Conservation (phyloP, 441 rosid species). For the Hypseocharis bilobata region DNA sequence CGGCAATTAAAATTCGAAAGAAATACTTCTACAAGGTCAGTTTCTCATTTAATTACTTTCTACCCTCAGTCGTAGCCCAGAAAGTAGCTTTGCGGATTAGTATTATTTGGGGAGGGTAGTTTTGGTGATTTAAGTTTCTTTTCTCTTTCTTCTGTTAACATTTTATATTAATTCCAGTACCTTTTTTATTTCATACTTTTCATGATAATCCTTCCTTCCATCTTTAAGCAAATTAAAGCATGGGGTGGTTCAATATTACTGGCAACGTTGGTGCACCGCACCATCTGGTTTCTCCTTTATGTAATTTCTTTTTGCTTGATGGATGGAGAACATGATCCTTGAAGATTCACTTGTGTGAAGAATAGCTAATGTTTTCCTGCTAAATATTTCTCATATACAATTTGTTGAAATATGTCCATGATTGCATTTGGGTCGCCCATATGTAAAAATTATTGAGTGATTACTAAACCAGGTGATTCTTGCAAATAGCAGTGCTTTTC, state of each 20-base stretch:
- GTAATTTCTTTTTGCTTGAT: slow-evolving; percentile 13
- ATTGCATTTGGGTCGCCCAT: neutral
- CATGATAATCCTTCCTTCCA: neutral
- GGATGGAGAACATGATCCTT: neutral
- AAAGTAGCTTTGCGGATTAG: neutral
- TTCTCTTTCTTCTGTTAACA: neutral
- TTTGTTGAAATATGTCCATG: neutral
- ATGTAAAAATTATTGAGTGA: neutral
- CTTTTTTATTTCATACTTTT: slow-evolving; percentile 1
- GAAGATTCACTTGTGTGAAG: neutral
- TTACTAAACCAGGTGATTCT: neutral
- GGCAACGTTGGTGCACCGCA: neutral
- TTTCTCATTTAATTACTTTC: slow-evolving; percentile 3
- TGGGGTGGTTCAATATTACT: neutral
- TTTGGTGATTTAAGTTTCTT: neutral
- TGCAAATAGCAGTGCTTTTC: neutral
- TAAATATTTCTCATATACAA: neutral
- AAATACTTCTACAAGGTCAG: slow-evolving; percentile 74
- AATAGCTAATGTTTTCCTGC: neutral
- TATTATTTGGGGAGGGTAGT: too few relatives aligned
- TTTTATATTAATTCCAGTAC: neutral
- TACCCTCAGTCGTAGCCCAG: neutral
- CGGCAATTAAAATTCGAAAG: slow-evolving; percentile 78
- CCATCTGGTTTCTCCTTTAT: neutral
- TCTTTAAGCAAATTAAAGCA: neutral